Evolutionary conservation across 2,329 filamentous ascomycete species (phyloP), one percentile per base, ranked within the genome.

Genomic region (Penicillium oxalicum): DNA sequence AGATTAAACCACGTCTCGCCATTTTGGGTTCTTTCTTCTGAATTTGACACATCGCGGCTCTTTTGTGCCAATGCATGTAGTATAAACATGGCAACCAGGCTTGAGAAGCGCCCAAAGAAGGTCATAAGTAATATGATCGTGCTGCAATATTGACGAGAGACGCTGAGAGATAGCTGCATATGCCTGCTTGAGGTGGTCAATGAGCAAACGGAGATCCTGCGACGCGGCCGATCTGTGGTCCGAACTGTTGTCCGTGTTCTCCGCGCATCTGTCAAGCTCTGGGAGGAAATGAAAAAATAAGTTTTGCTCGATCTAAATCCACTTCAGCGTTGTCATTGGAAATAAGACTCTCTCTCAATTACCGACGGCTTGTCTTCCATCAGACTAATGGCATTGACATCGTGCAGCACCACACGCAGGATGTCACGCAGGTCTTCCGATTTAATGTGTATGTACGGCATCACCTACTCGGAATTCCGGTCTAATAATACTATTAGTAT

Each of bases 1-100:
- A 63, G 53, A 37, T 62, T 58, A 37, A 53, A 63, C 43, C 50
- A 62, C 40, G 53, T 57, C 48, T 50, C 44, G 40, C 51, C 38
- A 34, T 56, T 25, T n/a, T 42, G 13, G n/a, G n/a, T n/a, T n/a
- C n/a, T 2, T 12, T 25, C 4, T 25, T 5, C 6, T 42, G 28
- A 41, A 41, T 33, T 0, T 24, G n/a, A 32, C 40, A 41, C 40
- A 41, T 41, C 40, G 28, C 27, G 40, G 27, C 40, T 41, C 27
- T 12, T 41, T 41, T 33, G 40, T 41, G 40, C 40, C 28, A 41
- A 41, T 25, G 40, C 28, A 41, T 33, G 28, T 41, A 2, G 40
- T 41, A 33, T 32, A 41, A 33, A 41, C 28, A 33, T 41, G 13
- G 27, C 27, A 12, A 24, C 40, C 40, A 33, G 40, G 40, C 40